Evolutionary conservation across 371 early-diverging fungal species (phyloP), one percentile per base, ranked within the genome.

Genomic region (Lichtheimia ramosa): DNA sequence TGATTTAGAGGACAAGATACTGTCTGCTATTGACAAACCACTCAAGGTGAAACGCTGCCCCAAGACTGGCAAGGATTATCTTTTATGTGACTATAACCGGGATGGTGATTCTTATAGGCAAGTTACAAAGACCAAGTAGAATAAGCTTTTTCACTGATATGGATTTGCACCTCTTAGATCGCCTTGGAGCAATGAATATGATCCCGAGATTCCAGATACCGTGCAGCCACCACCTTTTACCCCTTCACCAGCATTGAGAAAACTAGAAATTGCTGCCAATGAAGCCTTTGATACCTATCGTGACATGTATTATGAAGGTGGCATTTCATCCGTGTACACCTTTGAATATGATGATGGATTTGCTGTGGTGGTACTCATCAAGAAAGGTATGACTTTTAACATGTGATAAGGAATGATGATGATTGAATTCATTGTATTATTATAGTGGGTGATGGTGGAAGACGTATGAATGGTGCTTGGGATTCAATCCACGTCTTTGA

Each of bases 401-500:
- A n/a, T 5, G 23, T 23, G 56, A 8, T 6, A 24, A 25, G 4
- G 21, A 1, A 15, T 25, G 39, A 15, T 34, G n/a, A n/a, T 14
- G 6, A 25, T 21, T n/a, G 16, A 41, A 55, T 43, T 48, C 1
- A 15, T 8, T 8, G 15, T 24, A 27, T 3, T 16, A 24, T 46
- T 10, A 57, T 28, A 90, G 91, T 90, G 48, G 82, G 83, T 54
- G 90, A 89, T 59, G 83, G 83, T 16, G 75, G 64, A 18, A 77
- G 77, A 43, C 83, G 85, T 28, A 84, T 91, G 74, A 92, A 91
- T 58, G 97, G 97, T 21, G 86, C 94, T n/a, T 98, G 98, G 98
- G 98, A 98, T 66, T 96, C 97, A n/a, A 96, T 97, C 69, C 98
- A 98, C 66, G 96, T 97, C 2, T 82, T 98, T 60, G 95, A 96